phyloP scores from a whole-genome alignment of 2,329 filamentous ascomycete genomes.

The Arthrobotrys conoides region DNA sequence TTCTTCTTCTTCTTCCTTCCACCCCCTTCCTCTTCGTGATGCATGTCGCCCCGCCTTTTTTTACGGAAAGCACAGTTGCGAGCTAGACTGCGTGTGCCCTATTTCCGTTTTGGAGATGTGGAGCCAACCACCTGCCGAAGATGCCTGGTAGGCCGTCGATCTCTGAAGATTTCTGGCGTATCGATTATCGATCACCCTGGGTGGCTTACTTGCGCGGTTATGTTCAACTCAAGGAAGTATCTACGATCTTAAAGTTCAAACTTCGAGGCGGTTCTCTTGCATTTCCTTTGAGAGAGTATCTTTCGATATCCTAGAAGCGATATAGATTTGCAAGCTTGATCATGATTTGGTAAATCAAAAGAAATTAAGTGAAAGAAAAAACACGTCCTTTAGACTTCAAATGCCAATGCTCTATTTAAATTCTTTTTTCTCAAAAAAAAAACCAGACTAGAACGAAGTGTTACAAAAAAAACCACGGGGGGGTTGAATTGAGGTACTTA shows the following conservation, averaged over 20 bases:
- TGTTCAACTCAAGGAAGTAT: not conserved
- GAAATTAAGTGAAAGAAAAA: not conserved
- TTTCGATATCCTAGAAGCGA: not conserved
- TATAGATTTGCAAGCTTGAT: too few relatives aligned
- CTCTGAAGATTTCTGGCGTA: constrained; percentile 19
- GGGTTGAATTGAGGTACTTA: not conserved
- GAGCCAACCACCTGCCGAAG: constrained; percentile 38
- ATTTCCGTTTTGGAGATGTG: constrained; percentile 46
- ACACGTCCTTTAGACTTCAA: constrained; percentile 1
- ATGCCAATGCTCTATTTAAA: not conserved
- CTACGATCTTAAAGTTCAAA: not conserved
- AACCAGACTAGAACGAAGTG: not conserved
- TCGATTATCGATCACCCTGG: constrained; percentile 11
- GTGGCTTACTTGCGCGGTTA: not conserved
- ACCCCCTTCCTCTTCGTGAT: not conserved
- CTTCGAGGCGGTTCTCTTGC: constrained; percentile 2
- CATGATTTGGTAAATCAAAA: not conserved
- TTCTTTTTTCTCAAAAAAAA: not conserved
- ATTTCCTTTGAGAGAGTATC: not conserved
- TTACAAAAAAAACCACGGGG: constrained; percentile 6
- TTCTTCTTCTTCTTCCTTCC: constrained; percentile 3
- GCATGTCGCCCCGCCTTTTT: constrained; percentile 14
- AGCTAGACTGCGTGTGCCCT: constrained; percentile 26
- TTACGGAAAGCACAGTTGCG: not conserved
- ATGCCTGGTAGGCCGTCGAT: not conserved